phyloP scores from a whole-genome alignment of 345 rosid species.

The Lepidium aucheri region DNA sequence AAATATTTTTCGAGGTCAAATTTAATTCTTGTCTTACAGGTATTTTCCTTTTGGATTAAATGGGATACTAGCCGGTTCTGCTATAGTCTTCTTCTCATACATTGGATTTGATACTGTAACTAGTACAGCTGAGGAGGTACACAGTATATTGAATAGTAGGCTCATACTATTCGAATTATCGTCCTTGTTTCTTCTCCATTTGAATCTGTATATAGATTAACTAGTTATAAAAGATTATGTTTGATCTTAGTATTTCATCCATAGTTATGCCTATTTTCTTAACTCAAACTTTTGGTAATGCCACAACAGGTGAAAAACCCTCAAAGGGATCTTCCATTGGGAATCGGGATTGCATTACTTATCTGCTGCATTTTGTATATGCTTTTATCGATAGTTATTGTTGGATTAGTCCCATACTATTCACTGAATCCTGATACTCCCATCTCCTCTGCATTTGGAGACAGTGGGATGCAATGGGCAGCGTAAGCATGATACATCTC shows the following conservation, averaged over 20 bases:
- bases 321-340: slow-evolving; percentile 55
- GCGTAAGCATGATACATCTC: slow-evolving; percentile 38
- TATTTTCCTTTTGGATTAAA: slow-evolving; percentile 56
- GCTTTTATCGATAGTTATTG: slow-evolving; percentile 60
- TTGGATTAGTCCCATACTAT: slow-evolving; percentile 62
- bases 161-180: neutral
- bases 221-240: neutral
- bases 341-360: slow-evolving; percentile 54
- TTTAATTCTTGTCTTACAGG: slow-evolving; percentile 22
- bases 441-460: slow-evolving; percentile 64
- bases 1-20: neutral
- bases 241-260: slow-evolving; percentile 3
- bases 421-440: slow-evolving; percentile 61
- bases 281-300: neutral
- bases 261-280: neutral
- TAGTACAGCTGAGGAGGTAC: slow-evolving; percentile 71
- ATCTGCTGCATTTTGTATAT: slow-evolving; percentile 56
- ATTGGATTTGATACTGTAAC: slow-evolving; percentile 65
- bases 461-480: slow-evolving; percentile 73
- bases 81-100: slow-evolving; percentile 53
- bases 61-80: slow-evolving; percentile 69
- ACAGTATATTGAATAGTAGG: neutral
- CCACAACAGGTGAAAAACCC: slow-evolving; percentile 50
- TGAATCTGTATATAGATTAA: neutral
- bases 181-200: neutral